Conservation (phyloP, 768 basidiomycete species). For the Phylloporus sp. region DNA sequence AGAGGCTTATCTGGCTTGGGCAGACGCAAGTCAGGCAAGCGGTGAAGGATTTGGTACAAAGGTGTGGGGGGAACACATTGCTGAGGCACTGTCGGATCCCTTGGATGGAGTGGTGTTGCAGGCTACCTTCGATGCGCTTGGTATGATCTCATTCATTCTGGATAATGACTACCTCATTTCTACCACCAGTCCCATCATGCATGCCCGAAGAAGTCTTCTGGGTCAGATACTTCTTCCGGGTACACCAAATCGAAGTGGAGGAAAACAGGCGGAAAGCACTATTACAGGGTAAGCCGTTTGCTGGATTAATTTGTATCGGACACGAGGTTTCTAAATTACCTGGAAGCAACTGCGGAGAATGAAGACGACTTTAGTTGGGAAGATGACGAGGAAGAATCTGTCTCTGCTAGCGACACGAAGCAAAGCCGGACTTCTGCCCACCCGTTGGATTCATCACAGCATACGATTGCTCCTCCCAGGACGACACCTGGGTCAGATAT, state of each 20-base stretch:
- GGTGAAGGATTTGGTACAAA: conserved; percentile 44
- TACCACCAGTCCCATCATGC: conserved; percentile 60
- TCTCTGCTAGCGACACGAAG: conserved; percentile 13
- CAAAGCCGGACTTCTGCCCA: conserved; percentile 1
- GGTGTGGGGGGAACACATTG: conserved; percentile 52
- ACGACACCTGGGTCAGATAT: conserved; percentile 16
- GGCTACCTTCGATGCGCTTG: conserved; percentile 52
- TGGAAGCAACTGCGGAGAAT: conserved; percentile 53
- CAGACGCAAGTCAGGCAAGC: conserved; percentile 53
- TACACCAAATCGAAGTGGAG: conserved; percentile 74
- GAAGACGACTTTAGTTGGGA: conserved; percentile 95
- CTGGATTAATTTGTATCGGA: neutral
- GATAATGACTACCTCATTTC: conserved; percentile 4
- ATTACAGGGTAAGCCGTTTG: conserved; percentile 52
- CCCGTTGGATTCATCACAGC: conserved; percentile 20
- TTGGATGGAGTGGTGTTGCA: conserved; percentile 52
- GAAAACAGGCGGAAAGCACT: conserved; percentile 76
- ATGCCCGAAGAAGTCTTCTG: conserved; percentile 71
- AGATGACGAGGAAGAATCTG: conserved; percentile 79
- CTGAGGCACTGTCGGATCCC: conserved; percentile 46
- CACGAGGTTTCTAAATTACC: conserved; percentile 2
- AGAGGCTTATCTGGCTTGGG: conserved; percentile 59
- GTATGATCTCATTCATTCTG: conserved; percentile 37
- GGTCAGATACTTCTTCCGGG: conserved; percentile 88
- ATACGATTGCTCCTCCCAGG: conserved; percentile 24